Evolutionary conservation across 352 stramenopile genomes (phyloP).

Genomic region (Pythium sukuiense): DNA sequence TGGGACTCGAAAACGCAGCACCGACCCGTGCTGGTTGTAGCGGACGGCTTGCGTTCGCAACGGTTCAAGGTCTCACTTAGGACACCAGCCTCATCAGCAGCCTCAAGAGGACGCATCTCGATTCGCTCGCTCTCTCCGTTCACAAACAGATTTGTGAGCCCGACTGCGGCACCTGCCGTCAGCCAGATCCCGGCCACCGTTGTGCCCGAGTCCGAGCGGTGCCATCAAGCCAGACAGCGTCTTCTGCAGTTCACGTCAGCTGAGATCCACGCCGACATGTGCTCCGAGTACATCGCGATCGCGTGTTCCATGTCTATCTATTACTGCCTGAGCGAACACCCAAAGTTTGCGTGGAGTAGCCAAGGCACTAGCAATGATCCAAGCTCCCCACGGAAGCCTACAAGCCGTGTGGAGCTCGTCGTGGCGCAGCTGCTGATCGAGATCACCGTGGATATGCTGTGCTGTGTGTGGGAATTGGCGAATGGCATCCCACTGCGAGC

Average conservation of each 20-base stretch:
- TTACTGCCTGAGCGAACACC: slow-evolving; percentile 26
- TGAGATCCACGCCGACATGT: slow-evolving; percentile 32
- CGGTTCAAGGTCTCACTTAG: neutral
- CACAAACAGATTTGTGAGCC: neutral
- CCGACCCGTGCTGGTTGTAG: neutral
- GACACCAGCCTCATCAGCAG: neutral
- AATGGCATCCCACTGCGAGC: slow-evolving; percentile 25
- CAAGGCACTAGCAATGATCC: neutral
- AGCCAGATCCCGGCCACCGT: neutral
- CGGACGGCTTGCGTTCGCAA: neutral
- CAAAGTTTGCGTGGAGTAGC: slow-evolving; percentile 26
- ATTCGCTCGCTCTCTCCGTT: neutral
- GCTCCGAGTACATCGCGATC: slow-evolving; percentile 41
- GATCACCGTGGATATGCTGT: slow-evolving; percentile 26
- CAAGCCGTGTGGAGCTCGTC: slow-evolving; percentile 3
- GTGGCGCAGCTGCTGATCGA: slow-evolving; percentile 27
- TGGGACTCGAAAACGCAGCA: neutral
- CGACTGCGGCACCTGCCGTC: neutral
- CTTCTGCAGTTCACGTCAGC: slow-evolving; percentile 14
- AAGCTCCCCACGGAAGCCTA: neutral
- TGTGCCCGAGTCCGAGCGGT: neutral
- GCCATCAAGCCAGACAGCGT: neutral
- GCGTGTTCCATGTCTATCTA: slow-evolving; percentile 35
- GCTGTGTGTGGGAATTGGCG: slow-evolving; percentile 24
- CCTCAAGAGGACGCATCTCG: neutral